Evolutionary conservation across 2,329 filamentous ascomycete genomes (phyloP).

Genomic region (Nigrograna mackinnonii): DNA sequence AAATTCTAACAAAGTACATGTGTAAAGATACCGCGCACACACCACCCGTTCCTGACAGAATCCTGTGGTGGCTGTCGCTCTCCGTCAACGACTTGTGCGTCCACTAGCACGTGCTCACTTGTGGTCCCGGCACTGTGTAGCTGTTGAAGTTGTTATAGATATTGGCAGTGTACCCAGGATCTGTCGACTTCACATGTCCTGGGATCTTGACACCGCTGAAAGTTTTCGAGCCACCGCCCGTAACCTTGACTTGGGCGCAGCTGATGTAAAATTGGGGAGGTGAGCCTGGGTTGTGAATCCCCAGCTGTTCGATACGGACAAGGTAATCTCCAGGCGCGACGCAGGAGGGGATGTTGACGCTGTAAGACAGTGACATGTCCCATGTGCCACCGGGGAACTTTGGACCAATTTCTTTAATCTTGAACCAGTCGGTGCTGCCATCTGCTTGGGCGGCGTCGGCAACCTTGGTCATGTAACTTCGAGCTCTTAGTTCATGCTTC

Average conservation of each 20-base stretch:
- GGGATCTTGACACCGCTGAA: slow-evolving; percentile 19
- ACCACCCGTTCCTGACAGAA: no score
- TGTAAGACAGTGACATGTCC: slow-evolving; percentile 13
- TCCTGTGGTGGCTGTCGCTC: no score
- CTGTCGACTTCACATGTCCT: slow-evolving; percentile 15
- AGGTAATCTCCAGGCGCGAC: slow-evolving; percentile 23
- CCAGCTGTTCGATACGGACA: slow-evolving; percentile 22
- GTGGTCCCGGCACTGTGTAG: slow-evolving; percentile 16
- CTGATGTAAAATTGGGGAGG: slow-evolving; percentile 24
- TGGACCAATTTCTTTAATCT: slow-evolving; percentile 26
- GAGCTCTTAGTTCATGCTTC: not conserved
- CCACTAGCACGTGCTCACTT: not conserved
- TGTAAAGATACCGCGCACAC: no score
- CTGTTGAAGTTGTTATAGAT: slow-evolving; percentile 26
- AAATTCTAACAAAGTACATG: no score
- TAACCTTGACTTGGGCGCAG: slow-evolving; percentile 24
- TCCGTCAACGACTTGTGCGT: no score
- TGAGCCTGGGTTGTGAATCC: slow-evolving; percentile 19
- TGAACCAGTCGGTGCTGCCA: slow-evolving; percentile 24
- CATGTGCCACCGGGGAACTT: slow-evolving; percentile 16
- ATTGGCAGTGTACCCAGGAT: slow-evolving; percentile 23
- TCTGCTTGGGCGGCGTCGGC: slow-evolving; percentile 15
- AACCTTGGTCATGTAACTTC: slow-evolving; percentile 24
- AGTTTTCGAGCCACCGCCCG: slow-evolving; percentile 14
- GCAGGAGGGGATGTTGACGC: slow-evolving; percentile 22